Evolutionary conservation across 345 rosid genomes (phyloP).

Genomic region (Eucalyptus regnans): DNA sequence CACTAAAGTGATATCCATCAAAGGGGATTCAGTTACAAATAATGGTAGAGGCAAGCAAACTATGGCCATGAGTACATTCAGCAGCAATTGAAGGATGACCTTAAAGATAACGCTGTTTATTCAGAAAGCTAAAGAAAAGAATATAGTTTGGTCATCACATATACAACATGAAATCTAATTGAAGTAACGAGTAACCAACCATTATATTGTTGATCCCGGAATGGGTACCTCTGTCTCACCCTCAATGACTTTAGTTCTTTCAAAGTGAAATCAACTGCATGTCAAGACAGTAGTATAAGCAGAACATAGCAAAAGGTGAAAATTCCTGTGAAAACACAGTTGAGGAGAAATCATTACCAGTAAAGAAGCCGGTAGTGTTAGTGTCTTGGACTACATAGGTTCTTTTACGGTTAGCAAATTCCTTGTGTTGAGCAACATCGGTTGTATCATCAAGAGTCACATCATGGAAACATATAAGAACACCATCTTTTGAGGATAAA

Average conservation of each 20-base stretch:
- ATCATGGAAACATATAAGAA: conserved; percentile 78
- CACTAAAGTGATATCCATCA: neutral
- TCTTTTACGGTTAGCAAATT: conserved; percentile 73
- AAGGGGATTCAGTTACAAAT: neutral
- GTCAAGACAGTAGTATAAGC: neutral
- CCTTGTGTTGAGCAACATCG: conserved; percentile 58
- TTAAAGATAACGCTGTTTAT: neutral
- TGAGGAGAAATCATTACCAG: conserved; percentile 24
- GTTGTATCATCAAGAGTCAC: conserved; percentile 71
- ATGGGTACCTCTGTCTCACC: conserved; percentile 67
- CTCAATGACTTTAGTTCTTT: conserved; percentile 60
- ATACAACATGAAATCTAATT: neutral
- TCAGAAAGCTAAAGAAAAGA: neutral
- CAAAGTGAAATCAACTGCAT: conserved; percentile 80
- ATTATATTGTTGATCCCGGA: conserved; percentile 84
- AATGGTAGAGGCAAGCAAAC: neutral
- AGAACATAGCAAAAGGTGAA: neutral
- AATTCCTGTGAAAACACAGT: neutral
- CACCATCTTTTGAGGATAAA: conserved; percentile 69
- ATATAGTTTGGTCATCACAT: neutral
- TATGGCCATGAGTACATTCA: neutral
- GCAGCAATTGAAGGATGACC: neutral
- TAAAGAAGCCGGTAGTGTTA: conserved; percentile 69
- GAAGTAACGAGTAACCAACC: conserved; percentile 25
- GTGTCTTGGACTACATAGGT: conserved; percentile 74